Evolutionary conservation across 2,329 filamentous ascomycete species (phyloP), one percentile per base, ranked within the genome.

Genomic region (Penicillium verrucosum): DNA sequence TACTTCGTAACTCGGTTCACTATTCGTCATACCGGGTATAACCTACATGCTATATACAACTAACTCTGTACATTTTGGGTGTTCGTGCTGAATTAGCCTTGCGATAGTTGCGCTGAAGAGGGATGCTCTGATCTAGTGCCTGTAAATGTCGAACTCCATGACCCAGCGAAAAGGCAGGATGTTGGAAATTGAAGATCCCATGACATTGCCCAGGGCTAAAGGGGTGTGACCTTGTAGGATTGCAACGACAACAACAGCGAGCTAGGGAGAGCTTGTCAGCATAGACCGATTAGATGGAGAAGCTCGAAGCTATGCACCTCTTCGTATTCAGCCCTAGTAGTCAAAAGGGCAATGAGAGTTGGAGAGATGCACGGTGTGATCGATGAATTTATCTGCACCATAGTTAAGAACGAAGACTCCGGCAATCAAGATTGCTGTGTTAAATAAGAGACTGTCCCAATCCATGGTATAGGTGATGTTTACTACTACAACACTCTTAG

Each of bases 291-390:
- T 18, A 18, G 36, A 83, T 12, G 12, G 46, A 37, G 34, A 30
- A 5, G 41, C 14, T 14, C 8, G 9, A 44, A 14, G 14, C 10
- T 23, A 42, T 30, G 38, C 46, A 81, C 80, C 75, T 83, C 81
- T 75, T 84, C 82, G 75, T 78, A 84, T 70, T 83, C 81, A 41
- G 76, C 80, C 18, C 81, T 81, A 12, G 78, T 80, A 3, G 81
- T 83, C 36, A 84, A 70, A 8, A 84, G 73, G 4, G 75, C 79
- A 58, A 84, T 77, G 27, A 83, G 51, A 3, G 78, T 78, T 30
- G 76, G 74, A 1, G 80, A 76, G 12, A 84, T 69, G 16, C 7
- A 77, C 78, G 6, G 80, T 81, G 52, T 82, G 77, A 58, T 81
- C 76, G 58, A 83, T 73, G 65, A 83, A 82, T 50, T 77, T 78